Conservation (phyloP, 1,139 yeast species). For the Diutina catenulata region DNA sequence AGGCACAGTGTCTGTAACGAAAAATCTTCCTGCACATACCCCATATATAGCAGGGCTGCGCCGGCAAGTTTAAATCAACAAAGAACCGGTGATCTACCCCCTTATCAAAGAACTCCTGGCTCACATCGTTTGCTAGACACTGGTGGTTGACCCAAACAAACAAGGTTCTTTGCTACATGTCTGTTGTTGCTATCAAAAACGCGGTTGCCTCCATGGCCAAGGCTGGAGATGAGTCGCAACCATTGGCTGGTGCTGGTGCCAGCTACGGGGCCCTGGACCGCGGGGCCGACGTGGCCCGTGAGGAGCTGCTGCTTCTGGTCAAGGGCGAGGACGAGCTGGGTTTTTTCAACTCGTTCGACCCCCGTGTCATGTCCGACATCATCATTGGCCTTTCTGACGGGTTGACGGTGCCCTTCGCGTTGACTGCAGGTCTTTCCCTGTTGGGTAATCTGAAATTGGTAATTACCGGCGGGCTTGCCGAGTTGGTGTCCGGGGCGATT, state of each 20-base stretch:
- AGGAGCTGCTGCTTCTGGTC: not conserved
- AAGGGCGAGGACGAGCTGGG: conserved; percentile 18
- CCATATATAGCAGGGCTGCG: too few relatives aligned
- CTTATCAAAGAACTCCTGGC: too few relatives aligned
- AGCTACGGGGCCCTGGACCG: not conserved
- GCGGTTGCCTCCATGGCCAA: not conserved
- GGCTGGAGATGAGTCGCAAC: not conserved
- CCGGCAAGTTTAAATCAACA: too few relatives aligned
- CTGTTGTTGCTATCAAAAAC: not conserved
- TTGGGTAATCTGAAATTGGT: conserved; percentile 66
- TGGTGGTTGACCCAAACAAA: too few relatives aligned
- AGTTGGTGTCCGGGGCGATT: conserved; percentile 70
- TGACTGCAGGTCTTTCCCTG: conserved; percentile 72
- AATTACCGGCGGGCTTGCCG: conserved; percentile 81
- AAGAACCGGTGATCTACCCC: too few relatives aligned
- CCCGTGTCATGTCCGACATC: conserved; percentile 70
- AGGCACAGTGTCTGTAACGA: too few relatives aligned
- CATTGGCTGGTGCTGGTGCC: not conserved
- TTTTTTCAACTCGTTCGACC: conserved; percentile 38
- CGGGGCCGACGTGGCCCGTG: conserved; percentile 1
- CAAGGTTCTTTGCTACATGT: not conserved
- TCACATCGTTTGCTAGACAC: too few relatives aligned
- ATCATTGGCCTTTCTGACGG: conserved; percentile 77
- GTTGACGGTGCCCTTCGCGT: conserved; percentile 73
- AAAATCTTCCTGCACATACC: too few relatives aligned